These are phyloP conservation scores for Coemansia sp. DNA, from an alignment of 192 early-diverging fungal genomes.

Conservation along the genomic window DNA sequence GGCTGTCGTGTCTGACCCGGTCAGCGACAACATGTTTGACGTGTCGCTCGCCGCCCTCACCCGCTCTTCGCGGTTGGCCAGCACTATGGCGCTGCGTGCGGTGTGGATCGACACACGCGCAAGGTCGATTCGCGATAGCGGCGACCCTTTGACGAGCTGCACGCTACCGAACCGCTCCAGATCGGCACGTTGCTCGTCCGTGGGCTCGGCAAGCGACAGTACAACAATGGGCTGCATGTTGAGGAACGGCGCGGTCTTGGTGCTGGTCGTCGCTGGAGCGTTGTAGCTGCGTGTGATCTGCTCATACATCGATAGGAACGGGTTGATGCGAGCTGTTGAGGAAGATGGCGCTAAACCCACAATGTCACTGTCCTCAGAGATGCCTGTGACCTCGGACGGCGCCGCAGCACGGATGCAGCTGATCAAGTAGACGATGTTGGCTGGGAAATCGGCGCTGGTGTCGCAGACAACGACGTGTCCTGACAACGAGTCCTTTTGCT, in stretches of 20 bases:
- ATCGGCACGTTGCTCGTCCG: slow-evolving; percentile 28
- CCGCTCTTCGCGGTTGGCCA: slow-evolving; percentile 59
- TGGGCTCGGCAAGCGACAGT: slow-evolving; percentile 57
- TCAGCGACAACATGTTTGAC: slow-evolving; percentile 34
- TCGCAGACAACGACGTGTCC: slow-evolving; percentile 68
- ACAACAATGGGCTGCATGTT: slow-evolving; percentile 63
- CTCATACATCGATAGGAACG: slow-evolving; percentile 50
- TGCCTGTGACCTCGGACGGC: slow-evolving; percentile 31
- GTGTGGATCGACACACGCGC: slow-evolving; percentile 59
- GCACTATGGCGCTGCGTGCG: slow-evolving; percentile 59
- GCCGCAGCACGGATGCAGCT: slow-evolving; percentile 65
- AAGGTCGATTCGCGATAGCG: slow-evolving; percentile 63
- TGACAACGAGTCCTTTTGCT: slow-evolving; percentile 11
- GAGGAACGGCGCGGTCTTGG: slow-evolving; percentile 22
- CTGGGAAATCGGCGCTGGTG: slow-evolving; percentile 61
- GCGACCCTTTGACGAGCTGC: slow-evolving; percentile 61
- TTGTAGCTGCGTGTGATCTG: slow-evolving; percentile 55
- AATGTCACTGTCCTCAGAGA: slow-evolving; percentile 9
- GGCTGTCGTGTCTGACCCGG: slow-evolving; percentile 50
- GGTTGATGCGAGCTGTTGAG: slow-evolving; percentile 9
- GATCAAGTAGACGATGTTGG: slow-evolving; percentile 69
- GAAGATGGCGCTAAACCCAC: neutral
- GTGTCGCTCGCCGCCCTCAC: slow-evolving; percentile 43
- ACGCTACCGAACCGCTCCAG: slow-evolving; percentile 60
- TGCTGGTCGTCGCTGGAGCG: neutral